These are phyloP conservation scores for Alisma plantagoaquatica DNA, from an alignment of 106 monocot species.

Conservation along the genomic window DNA sequence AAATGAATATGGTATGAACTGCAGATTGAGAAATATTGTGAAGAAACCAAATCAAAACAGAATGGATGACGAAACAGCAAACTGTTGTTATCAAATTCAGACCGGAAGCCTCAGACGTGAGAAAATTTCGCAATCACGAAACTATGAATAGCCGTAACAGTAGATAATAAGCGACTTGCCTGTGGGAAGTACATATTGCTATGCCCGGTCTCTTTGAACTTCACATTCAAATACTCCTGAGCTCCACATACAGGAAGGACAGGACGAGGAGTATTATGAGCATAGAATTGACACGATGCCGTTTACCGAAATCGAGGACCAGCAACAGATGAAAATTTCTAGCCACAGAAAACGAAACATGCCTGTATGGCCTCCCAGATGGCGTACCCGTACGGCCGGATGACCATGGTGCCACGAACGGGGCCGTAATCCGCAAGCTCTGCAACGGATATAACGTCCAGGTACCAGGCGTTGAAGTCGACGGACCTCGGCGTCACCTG, in stretches of 20 bases:
- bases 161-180: constrained; percentile 26
- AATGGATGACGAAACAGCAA: too few relatives aligned
- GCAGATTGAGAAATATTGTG: constrained; percentile 1
- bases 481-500: constrained; percentile 64
- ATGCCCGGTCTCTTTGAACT: constrained; percentile 94
- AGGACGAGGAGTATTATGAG: too few relatives aligned
- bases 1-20: constrained; percentile 94
- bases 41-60: too few relatives aligned
- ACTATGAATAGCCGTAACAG: too few relatives aligned
- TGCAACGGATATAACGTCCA: constrained; percentile 73
- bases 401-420: constrained; percentile 96
- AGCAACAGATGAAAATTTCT: too few relatives aligned
- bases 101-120: too few relatives aligned
- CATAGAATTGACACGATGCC: too few relatives aligned
- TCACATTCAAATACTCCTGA: constrained; percentile 88
- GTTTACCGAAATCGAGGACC: too few relatives aligned
- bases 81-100: too few relatives aligned
- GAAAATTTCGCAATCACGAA: too few relatives aligned
- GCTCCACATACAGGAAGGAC: too few relatives aligned
- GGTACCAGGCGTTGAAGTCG: constrained; percentile 95
- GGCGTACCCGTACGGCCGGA: constrained; percentile 92
- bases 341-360: too few relatives aligned
- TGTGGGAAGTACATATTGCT: constrained; percentile 99
- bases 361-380: constrained; percentile 97
- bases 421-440: constrained; percentile 97